Conservation (phyloP, 805 yeast genomes). For the Wickerhamomyces tratensis region DNA sequence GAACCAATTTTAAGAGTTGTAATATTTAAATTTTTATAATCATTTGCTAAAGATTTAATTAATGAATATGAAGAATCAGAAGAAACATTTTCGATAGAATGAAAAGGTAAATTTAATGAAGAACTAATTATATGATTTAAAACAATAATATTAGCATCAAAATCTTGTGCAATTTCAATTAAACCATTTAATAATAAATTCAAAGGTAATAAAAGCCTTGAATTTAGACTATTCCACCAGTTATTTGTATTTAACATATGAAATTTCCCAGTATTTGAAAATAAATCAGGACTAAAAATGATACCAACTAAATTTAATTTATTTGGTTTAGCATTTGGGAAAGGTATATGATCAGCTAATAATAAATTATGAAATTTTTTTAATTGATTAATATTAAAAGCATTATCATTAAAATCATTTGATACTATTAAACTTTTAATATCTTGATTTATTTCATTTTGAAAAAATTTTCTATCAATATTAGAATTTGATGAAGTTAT, state of each 20-base stretch:
- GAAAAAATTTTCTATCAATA: conserved; percentile 31
- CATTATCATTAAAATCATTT: conserved; percentile 29
- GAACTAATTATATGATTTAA: conserved; percentile 49
- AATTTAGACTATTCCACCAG: conserved; percentile 40
- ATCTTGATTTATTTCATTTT: conserved; percentile 56
- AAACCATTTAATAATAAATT: conserved; percentile 47
- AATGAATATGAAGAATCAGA: conserved; percentile 32
- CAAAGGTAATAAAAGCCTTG: conserved; percentile 37
- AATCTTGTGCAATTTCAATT: conserved; percentile 40
- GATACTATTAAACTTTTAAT: conserved; percentile 52
- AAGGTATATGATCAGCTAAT: conserved; percentile 45
- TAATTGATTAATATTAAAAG: conserved; percentile 35
- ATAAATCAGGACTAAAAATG: conserved; percentile 59
- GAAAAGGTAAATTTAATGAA: conserved; percentile 47
- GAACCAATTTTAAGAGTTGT: conserved; percentile 38
- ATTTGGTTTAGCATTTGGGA: conserved; percentile 48
- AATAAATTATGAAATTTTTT: conserved; percentile 38
- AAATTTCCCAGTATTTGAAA: conserved; percentile 59
- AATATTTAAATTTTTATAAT: conserved; percentile 32
- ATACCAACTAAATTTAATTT: conserved; percentile 52
- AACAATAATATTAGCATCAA: conserved; percentile 38
- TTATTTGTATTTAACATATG: conserved; percentile 41
- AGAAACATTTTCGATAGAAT: conserved; percentile 52
- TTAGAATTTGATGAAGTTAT: conserved; percentile 38
- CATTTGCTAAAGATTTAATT: conserved; percentile 25